Conservation (phyloP, 106 monocot genomes). For the Ottelia alismoides region DNA sequence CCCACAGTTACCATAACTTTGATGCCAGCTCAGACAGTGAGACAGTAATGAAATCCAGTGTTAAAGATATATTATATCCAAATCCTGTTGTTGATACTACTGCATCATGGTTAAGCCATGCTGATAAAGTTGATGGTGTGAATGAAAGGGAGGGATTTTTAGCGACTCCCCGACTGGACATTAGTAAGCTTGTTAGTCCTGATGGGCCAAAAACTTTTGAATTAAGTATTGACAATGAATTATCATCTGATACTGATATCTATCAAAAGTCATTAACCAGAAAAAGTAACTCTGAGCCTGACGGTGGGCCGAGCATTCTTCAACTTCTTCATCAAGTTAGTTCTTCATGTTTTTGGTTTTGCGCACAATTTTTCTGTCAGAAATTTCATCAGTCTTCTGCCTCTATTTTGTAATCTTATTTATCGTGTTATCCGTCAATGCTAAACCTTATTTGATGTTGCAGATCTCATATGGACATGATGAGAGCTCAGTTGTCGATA, state of each 20-base stretch:
- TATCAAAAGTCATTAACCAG: conserved; percentile 22
- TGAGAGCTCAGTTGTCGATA: conserved; percentile 36
- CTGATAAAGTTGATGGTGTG: conserved; percentile 27
- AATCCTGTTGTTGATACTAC: conserved; percentile 14
- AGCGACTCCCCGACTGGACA: conserved; percentile 39
- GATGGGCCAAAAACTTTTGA: conserved; percentile 28
- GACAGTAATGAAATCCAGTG: conserved; percentile 12
- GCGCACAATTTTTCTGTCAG: background rate
- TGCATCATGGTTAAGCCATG: conserved; percentile 16
- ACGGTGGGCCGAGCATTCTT: conserved; percentile 63
- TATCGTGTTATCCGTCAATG: too few relatives aligned
- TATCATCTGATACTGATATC: conserved; percentile 18
- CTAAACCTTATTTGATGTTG: background rate
- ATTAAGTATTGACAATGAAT: conserved; percentile 20
- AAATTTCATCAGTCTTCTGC: background rate
- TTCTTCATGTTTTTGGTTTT: too few relatives aligned
- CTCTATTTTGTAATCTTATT: too few relatives aligned
- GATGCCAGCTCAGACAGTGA: conserved; percentile 29
- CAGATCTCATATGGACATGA: conserved; percentile 67
- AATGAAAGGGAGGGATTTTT: conserved; percentile 38
- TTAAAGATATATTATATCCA: conserved; percentile 20
- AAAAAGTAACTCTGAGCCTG: conserved; percentile 25
- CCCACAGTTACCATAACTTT: conserved; percentile 21
- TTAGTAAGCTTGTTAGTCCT: conserved; percentile 23
- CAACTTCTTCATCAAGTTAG: conserved; percentile 85